phyloP scores from a whole-genome alignment of 306 rosid genomes.

The Heteromeles arbutifolia region DNA sequence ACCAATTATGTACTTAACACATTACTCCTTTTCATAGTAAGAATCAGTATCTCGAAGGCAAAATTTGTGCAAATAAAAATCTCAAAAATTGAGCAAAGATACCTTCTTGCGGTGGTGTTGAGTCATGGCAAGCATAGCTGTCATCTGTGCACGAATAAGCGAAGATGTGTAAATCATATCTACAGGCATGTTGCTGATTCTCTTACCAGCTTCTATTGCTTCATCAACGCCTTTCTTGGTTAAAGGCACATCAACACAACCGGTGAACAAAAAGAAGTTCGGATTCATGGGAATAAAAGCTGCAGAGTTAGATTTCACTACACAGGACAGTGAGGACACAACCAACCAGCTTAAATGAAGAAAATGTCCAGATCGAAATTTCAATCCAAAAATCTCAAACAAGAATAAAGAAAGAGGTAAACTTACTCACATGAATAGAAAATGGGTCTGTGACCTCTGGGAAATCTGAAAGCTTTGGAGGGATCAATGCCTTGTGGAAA shows the following conservation, averaged over 20 bases:
- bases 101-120: constrained; percentile 71
- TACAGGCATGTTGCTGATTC: constrained; percentile 74
- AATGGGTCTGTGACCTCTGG: neutral
- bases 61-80: neutral
- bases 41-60: neutral
- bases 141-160: constrained; percentile 84
- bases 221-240: constrained; percentile 74
- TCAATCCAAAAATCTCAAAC: neutral
- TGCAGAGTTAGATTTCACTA: neutral
- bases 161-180: constrained; percentile 72
- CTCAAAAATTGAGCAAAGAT: neutral
- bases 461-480: neutral
- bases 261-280: constrained; percentile 45
- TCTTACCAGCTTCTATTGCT: constrained; percentile 86
- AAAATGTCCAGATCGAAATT: neutral
- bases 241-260: constrained; percentile 74
- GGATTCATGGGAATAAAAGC: neutral
- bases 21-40: neutral
- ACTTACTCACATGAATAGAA: constrained; percentile 11
- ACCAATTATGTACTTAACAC: neutral
- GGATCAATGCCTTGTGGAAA: neutral
- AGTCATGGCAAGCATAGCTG: constrained; percentile 85
- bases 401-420: neutral
- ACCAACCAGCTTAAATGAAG: neutral
- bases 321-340: neutral